phyloP scores from a whole-genome alignment of 1,284 basidiomycete species.

The Hemileia vastatrix region DNA sequence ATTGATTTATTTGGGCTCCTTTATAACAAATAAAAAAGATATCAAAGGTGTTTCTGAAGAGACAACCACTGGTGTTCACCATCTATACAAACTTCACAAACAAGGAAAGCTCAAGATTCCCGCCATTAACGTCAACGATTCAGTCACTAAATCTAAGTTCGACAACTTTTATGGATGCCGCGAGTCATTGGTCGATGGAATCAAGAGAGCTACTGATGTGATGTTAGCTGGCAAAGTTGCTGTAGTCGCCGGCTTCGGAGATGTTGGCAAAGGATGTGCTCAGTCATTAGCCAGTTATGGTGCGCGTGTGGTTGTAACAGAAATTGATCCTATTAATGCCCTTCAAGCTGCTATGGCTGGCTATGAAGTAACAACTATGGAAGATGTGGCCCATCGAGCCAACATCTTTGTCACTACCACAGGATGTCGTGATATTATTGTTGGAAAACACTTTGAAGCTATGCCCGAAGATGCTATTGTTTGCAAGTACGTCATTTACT shows the following conservation, averaged over 20 bases:
- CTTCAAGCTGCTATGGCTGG: conserved; percentile 99
- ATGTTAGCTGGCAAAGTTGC: conserved; percentile 99
- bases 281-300: conserved; percentile 95
- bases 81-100: conserved; percentile 94
- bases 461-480: conserved; percentile 99
- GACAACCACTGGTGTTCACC: conserved; percentile 99
- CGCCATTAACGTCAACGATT: conserved; percentile 98
- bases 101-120: conserved; percentile 93
- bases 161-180: conserved; percentile 89
- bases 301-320: conserved; percentile 88
- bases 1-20: not conserved
- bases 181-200: conserved; percentile 98
- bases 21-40: conserved; percentile 47
- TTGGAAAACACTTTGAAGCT: conserved; percentile 75
- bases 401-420: conserved; percentile 99
- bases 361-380: conserved; percentile 98
- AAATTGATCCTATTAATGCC: conserved; percentile 99
- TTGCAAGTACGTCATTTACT: conserved; percentile 61
- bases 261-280: conserved; percentile 99
- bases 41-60: conserved; percentile 95
- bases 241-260: conserved; percentile 96
- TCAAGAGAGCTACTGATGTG: conserved; percentile 99
- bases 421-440: conserved; percentile 97
- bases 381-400: conserved; percentile 75
- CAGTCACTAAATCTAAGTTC: conserved; percentile 99